Evolutionary conservation across 306 rosid genomes (phyloP), one percentile per base, ranked within the genome.

Genomic region (Ochetophila trinervis): DNA sequence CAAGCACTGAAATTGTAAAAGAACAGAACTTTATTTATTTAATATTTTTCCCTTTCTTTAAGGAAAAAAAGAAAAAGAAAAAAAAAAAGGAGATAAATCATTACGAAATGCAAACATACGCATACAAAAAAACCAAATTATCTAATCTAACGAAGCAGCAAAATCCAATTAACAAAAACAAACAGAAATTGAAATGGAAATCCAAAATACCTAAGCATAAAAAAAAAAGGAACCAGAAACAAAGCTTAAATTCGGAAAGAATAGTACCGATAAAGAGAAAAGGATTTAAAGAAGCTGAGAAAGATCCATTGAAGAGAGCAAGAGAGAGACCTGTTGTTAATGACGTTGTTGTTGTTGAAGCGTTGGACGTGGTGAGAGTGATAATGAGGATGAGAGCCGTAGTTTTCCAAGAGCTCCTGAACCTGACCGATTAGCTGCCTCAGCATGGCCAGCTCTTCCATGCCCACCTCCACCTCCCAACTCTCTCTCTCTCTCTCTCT

Each of bases 371-470:
- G 44, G 20, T 32, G 57, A 68, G 50, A 74, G 22, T 32, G 57
- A 22, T 65, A 62, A 32, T 64, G 72, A 6, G 73, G 79, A 36
- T 67, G 70, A 58, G 88, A 77, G 32, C 78, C 74, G 77, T 70
- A 73, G 70, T 77, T 66, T 71, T 87, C 83, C 20, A 82, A 66
- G 70, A 83, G 75, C 49, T 86, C 82, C 71, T 84, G 90, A 84
- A 87, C 88, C 80, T 88, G 91, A 88, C 80, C 86, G 86, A 91
- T 86, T 53, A 86, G 81, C 73, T 91, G 91, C 86, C 87, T 83
- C 78, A 85, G 85, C 91, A 82, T 88, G 80, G 85, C 87, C 82
- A 79, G 67, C 76, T 79, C 95, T 86, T 86, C 97, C 96, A 82
- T 80, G 78, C 82, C 86, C 63, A 62, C 73, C 63, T 35, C 68